A percentile compares a stretch with the other conserved stretches of the same genome.
phyloP scores from a whole-genome alignment of 192 early-diverging fungal genomes.

The Geranomyces variabilis region DNA sequence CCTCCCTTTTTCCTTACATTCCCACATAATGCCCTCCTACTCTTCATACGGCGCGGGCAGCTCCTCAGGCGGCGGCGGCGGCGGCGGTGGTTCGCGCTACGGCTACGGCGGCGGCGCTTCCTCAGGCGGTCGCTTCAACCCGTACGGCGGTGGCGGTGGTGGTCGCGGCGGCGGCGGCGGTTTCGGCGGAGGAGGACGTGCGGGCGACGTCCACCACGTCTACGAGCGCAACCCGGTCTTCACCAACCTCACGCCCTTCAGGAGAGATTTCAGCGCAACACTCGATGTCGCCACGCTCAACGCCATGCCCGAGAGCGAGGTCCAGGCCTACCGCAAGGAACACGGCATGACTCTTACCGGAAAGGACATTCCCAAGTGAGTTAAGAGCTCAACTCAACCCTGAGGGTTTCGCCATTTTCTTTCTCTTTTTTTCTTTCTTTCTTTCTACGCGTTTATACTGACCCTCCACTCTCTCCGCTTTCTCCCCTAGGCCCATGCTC shows the following conservation, averaged over 20 bases:
- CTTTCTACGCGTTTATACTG: not conserved
- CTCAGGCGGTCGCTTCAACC: not conserved
- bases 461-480: conserved; percentile 2
- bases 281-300: conserved; percentile 18
- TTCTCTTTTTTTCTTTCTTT: not conserved
- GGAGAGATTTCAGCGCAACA: conserved; percentile 56
- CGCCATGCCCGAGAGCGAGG: conserved; percentile 37
- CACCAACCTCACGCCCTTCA: conserved; percentile 43
- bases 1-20: not conserved
- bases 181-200: conserved; percentile 16
- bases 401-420: too few species aligned
- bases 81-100: conserved; percentile 10
- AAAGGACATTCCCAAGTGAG: conserved; percentile 50
- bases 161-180: conserved; percentile 30
- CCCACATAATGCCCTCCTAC: conserved; percentile 4
- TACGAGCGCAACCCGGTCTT: conserved; percentile 45
- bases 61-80: not conserved
- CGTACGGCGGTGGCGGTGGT: conserved; percentile 38
- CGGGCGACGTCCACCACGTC: conserved; percentile 43
- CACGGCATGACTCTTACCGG: conserved; percentile 68
- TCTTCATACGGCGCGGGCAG: not conserved
- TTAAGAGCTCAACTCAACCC: not conserved
- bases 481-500: conserved; percentile 60
- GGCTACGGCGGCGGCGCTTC: conserved; percentile 24
- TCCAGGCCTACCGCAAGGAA: conserved; percentile 57